Conservation (phyloP, 768 basidiomycete genomes). For the Sarcomyxa edulis region DNA sequence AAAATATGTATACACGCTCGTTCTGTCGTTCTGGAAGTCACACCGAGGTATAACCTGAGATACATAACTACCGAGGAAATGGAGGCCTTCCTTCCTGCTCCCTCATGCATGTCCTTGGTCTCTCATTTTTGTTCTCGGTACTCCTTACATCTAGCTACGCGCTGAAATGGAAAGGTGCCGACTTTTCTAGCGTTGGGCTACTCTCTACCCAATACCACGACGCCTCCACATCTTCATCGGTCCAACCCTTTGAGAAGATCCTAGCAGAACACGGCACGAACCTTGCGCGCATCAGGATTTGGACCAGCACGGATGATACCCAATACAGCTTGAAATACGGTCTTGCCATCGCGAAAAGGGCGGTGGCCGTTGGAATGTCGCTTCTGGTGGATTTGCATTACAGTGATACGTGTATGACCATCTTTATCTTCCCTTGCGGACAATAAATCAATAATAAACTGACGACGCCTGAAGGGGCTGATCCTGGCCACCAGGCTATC, state of each 20-base stretch:
- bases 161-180: slow-evolving; percentile 48
- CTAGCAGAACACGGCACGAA: slow-evolving; percentile 49
- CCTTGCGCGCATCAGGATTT: slow-evolving; percentile 53
- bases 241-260: slow-evolving; percentile 43
- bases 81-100: too few species aligned
- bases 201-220: slow-evolving; percentile 46
- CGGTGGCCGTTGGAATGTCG: slow-evolving; percentile 50
- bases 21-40: too few species aligned
- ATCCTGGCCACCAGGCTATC: slow-evolving; percentile 57
- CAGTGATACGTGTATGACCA: slow-evolving; percentile 52
- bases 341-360: slow-evolving; percentile 48
- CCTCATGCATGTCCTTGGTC: too few species aligned
- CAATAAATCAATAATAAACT: not conserved
- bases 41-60: too few species aligned
- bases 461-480: slow-evolving; percentile 41
- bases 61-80: too few species aligned
- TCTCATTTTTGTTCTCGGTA: slow-evolving; percentile 13
- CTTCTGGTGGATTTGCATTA: slow-evolving; percentile 56
- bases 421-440: not conserved
- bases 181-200: too few species aligned
- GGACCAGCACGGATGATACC: slow-evolving; percentile 51
- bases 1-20: too few species aligned
- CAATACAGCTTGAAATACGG: slow-evolving; percentile 49
- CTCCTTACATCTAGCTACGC: slow-evolving; percentile 22
- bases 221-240: slow-evolving; percentile 18